phyloP scores from a whole-genome alignment of 2,329 filamentous ascomycete species.

The Didymella segeticola region DNA sequence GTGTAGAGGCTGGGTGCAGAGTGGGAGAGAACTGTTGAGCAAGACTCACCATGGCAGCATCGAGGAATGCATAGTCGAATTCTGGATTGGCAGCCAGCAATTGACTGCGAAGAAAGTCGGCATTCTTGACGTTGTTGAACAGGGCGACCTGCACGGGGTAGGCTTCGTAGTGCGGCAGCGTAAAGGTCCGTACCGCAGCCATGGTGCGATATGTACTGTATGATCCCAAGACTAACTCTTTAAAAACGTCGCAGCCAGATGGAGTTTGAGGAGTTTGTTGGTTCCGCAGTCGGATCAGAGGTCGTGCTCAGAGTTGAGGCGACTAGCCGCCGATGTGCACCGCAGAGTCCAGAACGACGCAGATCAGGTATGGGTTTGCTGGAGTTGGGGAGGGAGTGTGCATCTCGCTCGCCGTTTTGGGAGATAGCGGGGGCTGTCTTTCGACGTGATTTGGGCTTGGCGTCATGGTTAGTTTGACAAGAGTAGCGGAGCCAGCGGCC shows the following conservation, averaged over 20 bases:
- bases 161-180: conserved; percentile 76
- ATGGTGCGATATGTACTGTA: conserved; percentile 1
- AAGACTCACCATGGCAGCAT: conserved; percentile 73
- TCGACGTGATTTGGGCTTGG: conserved; percentile 1
- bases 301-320: background rate
- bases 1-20: too few relatives aligned
- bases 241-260: background rate
- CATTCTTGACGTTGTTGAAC: conserved; percentile 79
- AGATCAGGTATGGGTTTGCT: conserved; percentile 1
- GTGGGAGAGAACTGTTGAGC: background rate
- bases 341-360: background rate
- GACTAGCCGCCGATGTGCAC: background rate
- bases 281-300: background rate
- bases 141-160: conserved; percentile 75
- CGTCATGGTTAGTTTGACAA: background rate
- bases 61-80: conserved; percentile 94
- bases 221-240: background rate
- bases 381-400: conserved; percentile 3
- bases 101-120: conserved; percentile 78
- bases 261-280: background rate
- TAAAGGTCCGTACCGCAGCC: conserved; percentile 66
- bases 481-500: conserved; percentile 3
- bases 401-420: conserved; percentile 21
- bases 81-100: conserved; percentile 82
- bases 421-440: conserved; percentile 22